A percentile compares a stretch with the other conserved stretches of the same genome.
These are phyloP conservation scores for Leucocoprinus sp. DNA, from an alignment of 768 basidiomycete species.

Conservation along the genomic window DNA sequence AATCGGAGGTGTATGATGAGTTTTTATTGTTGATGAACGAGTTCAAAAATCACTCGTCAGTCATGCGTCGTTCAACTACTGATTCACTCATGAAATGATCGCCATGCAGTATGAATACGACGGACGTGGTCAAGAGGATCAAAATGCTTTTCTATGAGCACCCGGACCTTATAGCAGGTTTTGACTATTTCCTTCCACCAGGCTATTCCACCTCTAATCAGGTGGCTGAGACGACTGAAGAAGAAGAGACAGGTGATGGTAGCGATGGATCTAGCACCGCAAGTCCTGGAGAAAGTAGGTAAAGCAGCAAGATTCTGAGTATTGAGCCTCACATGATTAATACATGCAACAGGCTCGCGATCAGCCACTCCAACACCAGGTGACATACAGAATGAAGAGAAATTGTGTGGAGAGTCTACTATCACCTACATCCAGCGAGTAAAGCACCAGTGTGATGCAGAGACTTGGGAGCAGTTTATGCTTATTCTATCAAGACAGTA, in stretches of 20 bases:
- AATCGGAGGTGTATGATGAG: conserved; percentile 63
- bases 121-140: conserved; percentile 72
- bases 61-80: conserved; percentile 8
- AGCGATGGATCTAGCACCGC: not conserved
- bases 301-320: not conserved
- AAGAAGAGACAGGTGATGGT: not conserved
- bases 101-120: conserved; percentile 77
- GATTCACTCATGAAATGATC: too few relatives aligned
- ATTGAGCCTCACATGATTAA: not conserved
- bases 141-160: conserved; percentile 66
- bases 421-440: not conserved
- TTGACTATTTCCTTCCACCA: conserved; percentile 74
- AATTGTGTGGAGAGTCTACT: not conserved
- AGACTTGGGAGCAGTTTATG: not conserved
- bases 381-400: not conserved
- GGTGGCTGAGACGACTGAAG: too few relatives aligned
- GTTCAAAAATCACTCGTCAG: conserved; percentile 65
- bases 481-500: conserved; percentile 4
- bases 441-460: not conserved
- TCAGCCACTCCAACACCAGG: not conserved
- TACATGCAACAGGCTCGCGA: not conserved
- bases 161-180: conserved; percentile 67
- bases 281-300: not conserved
- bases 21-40: conserved; percentile 76
- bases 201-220: conserved; percentile 36